Evolutionary conservation across 1,284 basidiomycete species (phyloP).

Genomic region (Irpex lacteus): DNA sequence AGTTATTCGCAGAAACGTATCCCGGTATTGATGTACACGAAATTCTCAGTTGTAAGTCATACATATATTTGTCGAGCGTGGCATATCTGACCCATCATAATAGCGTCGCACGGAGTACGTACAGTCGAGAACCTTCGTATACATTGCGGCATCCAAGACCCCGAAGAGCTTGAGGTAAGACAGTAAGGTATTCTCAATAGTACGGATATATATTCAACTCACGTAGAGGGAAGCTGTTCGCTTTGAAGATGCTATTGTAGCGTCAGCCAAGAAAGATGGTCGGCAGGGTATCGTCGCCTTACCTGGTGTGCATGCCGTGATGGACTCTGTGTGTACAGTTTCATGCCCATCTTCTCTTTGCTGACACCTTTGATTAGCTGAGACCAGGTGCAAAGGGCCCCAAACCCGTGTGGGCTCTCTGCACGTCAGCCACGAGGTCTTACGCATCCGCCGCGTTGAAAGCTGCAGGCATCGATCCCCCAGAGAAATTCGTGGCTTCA

Average conservation of each 20-base stretch:
- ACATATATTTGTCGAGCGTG: slow-evolving; percentile 3
- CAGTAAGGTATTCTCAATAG: not conserved
- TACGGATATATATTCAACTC: slow-evolving; percentile 1
- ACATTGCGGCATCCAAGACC: slow-evolving; percentile 69
- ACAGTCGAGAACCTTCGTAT: slow-evolving; percentile 76
- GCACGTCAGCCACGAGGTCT: slow-evolving; percentile 62
- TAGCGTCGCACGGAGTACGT: slow-evolving; percentile 79
- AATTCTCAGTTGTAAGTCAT: slow-evolving; percentile 56
- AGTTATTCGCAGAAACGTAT: slow-evolving; percentile 60
- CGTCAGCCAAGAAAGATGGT: slow-evolving; percentile 49
- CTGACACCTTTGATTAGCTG: slow-evolving; percentile 34
- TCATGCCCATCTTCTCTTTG: not conserved
- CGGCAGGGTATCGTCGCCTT: slow-evolving; percentile 57
- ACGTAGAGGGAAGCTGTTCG: slow-evolving; percentile 57
- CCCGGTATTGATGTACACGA: slow-evolving; percentile 57
- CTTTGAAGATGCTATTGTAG: slow-evolving; percentile 68
- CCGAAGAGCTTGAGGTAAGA: slow-evolving; percentile 62
- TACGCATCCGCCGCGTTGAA: slow-evolving; percentile 57
- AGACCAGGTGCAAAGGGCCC: slow-evolving; percentile 41
- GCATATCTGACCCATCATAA: slow-evolving; percentile 1
- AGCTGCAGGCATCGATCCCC: slow-evolving; percentile 50
- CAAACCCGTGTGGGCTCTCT: slow-evolving; percentile 62
- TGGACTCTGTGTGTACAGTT: slow-evolving; percentile 42
- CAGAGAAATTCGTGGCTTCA: slow-evolving; percentile 71
- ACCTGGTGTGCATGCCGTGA: slow-evolving; percentile 55